These are phyloP conservation scores for Panicum miliaceum DNA, from an alignment of 176 grass and related monocot genomes.

Conservation along the genomic window DNA sequence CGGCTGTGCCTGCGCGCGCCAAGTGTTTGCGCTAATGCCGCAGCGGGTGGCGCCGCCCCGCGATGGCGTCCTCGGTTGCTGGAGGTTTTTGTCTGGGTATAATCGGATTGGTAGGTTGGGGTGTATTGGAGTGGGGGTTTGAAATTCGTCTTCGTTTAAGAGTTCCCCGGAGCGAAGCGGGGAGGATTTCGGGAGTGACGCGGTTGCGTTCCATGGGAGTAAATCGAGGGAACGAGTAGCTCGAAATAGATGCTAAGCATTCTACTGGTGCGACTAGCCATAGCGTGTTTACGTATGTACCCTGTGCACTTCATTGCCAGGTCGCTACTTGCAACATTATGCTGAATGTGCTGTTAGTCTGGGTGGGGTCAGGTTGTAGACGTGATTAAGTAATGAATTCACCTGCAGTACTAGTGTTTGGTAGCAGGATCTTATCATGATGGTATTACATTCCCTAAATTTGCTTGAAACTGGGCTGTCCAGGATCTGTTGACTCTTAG, in stretches of 20 bases:
- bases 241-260: background rate
- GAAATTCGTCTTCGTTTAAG: background rate
- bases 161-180: background rate
- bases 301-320: background rate
- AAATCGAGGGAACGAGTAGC: too few species aligned
- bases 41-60: background rate
- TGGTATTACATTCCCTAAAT: background rate
- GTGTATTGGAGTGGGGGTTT: background rate
- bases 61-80: background rate
- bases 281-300: background rate
- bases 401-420: background rate
- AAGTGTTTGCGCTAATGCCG: slow-evolving; percentile 46
- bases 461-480: background rate
- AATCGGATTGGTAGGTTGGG: background rate
- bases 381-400: background rate
- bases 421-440: background rate
- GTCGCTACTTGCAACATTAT: slow-evolving; percentile 13
- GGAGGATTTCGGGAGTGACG: background rate
- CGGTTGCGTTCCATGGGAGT: background rate
- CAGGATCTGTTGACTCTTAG: background rate
- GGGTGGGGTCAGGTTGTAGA: background rate
- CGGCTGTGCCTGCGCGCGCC: background rate
- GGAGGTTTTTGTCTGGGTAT: background rate
- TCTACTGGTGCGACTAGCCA: background rate
- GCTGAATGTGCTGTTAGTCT: slow-evolving; percentile 4